These are phyloP conservation scores for Colletotrichum simmondsii DNA, from an alignment of 2,329 filamentous ascomycete species.

Conservation along the genomic window DNA sequence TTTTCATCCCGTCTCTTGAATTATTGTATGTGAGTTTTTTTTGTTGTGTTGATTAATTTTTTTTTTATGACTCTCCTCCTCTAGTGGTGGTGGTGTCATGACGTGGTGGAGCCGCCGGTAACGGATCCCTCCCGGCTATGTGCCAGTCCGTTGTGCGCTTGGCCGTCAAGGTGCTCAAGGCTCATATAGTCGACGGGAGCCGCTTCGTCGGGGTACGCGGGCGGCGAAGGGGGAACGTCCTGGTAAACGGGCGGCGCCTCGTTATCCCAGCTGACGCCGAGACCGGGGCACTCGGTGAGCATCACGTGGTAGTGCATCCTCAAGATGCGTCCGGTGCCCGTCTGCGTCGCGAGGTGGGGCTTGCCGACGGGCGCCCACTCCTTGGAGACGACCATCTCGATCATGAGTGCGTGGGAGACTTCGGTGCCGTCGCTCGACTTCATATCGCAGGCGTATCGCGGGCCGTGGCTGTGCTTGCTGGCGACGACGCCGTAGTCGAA, in stretches of 20 bases:
- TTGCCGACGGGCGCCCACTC: constrained; percentile 83
- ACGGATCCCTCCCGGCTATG: constrained; percentile 29
- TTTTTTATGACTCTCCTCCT: neutral
- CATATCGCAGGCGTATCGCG: constrained; percentile 80
- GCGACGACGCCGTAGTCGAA: constrained; percentile 73
- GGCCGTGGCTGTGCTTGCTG: constrained; percentile 56
- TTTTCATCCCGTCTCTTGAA: neutral
- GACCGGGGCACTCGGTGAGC: constrained; percentile 84
- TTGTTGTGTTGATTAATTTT: neutral
- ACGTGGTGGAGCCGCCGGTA: neutral
- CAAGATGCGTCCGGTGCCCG: constrained; percentile 89
- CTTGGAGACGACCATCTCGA: constrained; percentile 94
- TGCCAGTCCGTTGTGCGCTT: constrained; percentile 2
- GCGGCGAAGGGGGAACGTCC: constrained; percentile 89
- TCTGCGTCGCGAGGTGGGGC: constrained; percentile 78
- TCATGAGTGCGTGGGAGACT: constrained; percentile 84
- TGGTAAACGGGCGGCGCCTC: constrained; percentile 94
- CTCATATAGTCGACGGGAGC: constrained; percentile 52
- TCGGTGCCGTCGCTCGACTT: constrained; percentile 79
- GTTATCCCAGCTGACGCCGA: constrained; percentile 97
- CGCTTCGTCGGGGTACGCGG: constrained; percentile 65
- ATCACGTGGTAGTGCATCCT: constrained; percentile 89
- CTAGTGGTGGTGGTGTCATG: neutral
- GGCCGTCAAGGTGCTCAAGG: constrained; percentile 49
- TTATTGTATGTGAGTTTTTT: neutral